These are phyloP conservation scores for Mallotus nudiflorus DNA, from an alignment of 345 rosid species.

Conservation along the genomic window DNA sequence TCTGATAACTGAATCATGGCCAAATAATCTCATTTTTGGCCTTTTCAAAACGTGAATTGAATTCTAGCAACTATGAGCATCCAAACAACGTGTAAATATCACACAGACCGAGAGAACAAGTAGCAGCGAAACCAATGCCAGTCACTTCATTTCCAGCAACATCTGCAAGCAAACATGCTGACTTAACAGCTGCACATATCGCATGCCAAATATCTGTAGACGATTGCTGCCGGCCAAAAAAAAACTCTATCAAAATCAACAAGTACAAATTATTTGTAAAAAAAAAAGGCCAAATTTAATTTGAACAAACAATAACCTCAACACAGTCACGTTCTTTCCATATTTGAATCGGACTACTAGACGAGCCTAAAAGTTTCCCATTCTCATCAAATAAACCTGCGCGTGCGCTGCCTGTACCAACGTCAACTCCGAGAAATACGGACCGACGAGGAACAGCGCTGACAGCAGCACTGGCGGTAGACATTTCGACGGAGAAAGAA, in stretches of 20 bases:
- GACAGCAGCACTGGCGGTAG: conserved; percentile 28
- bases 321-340: conserved; percentile 88
- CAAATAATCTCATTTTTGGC: too few relatives aligned
- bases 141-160: conserved; percentile 64
- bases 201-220: conserved; percentile 99
- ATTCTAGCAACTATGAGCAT: too few relatives aligned
- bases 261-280: too few relatives aligned
- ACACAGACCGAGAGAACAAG: conserved; percentile 91
- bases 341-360: conserved; percentile 90
- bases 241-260: background rate
- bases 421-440: conserved; percentile 87
- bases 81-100: too few relatives aligned
- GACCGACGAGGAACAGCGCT: conserved; percentile 42
- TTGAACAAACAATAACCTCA: conserved; percentile 46
- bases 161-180: conserved; percentile 75
- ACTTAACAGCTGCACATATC: conserved; percentile 76
- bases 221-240: conserved; percentile 62
- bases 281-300: background rate
- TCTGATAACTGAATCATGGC: too few relatives aligned
- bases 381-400: conserved; percentile 85
- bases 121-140: conserved; percentile 87
- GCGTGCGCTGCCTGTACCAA: conserved; percentile 97
- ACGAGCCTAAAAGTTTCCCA: conserved; percentile 81
- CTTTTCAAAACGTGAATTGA: too few relatives aligned
- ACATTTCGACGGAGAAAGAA: conserved; percentile 29